Evolutionary conservation across 352 stramenopile species (phyloP).

Genomic region (Peronospora belbahrii): DNA sequence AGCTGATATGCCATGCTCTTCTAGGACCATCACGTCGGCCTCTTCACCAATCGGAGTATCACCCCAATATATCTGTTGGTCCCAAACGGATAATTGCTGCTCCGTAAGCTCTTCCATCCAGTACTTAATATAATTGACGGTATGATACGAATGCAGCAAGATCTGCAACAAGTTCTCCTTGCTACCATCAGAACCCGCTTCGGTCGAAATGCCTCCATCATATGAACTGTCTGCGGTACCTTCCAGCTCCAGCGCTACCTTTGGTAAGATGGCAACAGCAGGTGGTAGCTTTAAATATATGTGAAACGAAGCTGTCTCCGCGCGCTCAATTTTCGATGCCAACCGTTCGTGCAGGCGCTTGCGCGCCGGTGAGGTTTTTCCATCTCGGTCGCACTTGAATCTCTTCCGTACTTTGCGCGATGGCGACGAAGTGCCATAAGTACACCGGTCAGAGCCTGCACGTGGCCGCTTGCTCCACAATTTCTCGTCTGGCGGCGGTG

Average conservation of each 20-base stretch:
- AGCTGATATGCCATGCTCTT: slow-evolving; percentile 64
- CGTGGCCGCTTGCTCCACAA: slow-evolving; percentile 25
- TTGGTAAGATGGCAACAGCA: slow-evolving; percentile 53
- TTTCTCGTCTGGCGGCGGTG: slow-evolving; percentile 52
- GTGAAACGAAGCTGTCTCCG: slow-evolving; percentile 45
- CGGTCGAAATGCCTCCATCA: slow-evolving; percentile 16
- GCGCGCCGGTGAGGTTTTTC: slow-evolving; percentile 49
- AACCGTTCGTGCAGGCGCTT: slow-evolving; percentile 51
- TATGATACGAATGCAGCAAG: slow-evolving; percentile 51
- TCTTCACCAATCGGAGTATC: slow-evolving; percentile 75
- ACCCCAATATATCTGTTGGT: slow-evolving; percentile 72
- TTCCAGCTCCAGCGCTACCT: slow-evolving; percentile 65
- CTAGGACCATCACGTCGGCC: slow-evolving; percentile 58
- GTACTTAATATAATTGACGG: slow-evolving; percentile 77
- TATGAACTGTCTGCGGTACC: slow-evolving; percentile 29
- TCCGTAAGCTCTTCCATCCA: slow-evolving; percentile 78
- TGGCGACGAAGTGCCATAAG: slow-evolving; percentile 21
- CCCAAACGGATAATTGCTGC: slow-evolving; percentile 72
- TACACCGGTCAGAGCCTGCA: slow-evolving; percentile 9
- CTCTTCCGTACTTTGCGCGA: slow-evolving; percentile 22
- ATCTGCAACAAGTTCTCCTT: slow-evolving; percentile 45
- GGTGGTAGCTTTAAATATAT: slow-evolving; percentile 57
- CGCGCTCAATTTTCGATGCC: slow-evolving; percentile 39
- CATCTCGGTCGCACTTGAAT: slow-evolving; percentile 26
- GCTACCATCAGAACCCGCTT: neutral